Evolutionary conservation across 2,329 filamentous ascomycete species (phyloP).

Genomic region (Fusarium sulawesiense): DNA sequence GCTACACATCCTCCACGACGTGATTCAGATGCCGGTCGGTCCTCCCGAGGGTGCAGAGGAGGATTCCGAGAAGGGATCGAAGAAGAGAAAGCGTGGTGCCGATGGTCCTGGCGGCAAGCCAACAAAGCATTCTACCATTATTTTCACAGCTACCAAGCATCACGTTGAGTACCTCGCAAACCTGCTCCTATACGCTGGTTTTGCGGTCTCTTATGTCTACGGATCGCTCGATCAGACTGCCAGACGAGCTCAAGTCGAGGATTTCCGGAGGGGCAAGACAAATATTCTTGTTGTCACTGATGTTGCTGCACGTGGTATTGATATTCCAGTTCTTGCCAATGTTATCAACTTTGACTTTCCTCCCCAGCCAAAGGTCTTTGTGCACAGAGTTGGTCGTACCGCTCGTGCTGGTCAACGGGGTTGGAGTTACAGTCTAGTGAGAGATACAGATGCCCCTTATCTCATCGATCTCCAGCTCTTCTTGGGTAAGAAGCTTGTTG

Average conservation of each 20-base stretch:
- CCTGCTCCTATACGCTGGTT: constrained; percentile 83
- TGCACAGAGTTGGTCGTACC: constrained; percentile 95
- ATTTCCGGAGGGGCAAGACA: constrained; percentile 84
- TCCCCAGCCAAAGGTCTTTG: constrained; percentile 94
- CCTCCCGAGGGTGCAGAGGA: constrained; percentile 65
- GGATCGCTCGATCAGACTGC: constrained; percentile 95
- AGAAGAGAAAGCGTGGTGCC: constrained; percentile 77
- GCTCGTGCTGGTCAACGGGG: constrained; percentile 92
- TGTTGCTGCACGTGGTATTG: constrained; percentile 95
- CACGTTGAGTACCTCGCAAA: constrained; percentile 93
- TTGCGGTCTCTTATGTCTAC: constrained; percentile 92
- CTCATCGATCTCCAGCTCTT: constrained; percentile 94
- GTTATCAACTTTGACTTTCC: constrained; percentile 99
- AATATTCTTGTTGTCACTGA: constrained; percentile 97
- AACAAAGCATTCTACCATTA: constrained; percentile 90
- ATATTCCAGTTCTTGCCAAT: constrained; percentile 95
- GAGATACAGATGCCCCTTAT: constrained; percentile 90
- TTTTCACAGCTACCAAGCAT: constrained; percentile 96
- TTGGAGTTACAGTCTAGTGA: constrained; percentile 94
- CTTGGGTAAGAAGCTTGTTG: constrained; percentile 82
- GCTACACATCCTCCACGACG: constrained; percentile 86
- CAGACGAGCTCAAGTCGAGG: constrained; percentile 89
- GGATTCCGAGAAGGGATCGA: constrained; percentile 60
- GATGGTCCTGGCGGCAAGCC: constrained; percentile 71
- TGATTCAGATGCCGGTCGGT: constrained; percentile 89